Percentiles rank a stretch among this genome's conserved stretches.
Evolutionary conservation across 371 early-diverging fungal genomes (phyloP).

Genomic region (Syncephalastrum racemosum): DNA sequence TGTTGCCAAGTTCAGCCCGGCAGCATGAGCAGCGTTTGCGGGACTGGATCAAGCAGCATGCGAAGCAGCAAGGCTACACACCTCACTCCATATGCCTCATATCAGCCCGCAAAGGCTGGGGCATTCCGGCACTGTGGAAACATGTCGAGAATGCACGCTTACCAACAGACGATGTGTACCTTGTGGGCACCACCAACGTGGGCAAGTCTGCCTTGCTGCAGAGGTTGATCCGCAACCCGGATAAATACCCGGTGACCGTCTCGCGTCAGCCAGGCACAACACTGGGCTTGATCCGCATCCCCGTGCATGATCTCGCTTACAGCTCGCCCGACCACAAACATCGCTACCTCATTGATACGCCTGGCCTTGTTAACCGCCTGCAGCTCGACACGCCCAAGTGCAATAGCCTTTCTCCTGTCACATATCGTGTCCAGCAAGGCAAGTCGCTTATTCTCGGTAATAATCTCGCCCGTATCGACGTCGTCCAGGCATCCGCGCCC

Average conservation of each 20-base stretch:
- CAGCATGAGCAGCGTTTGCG: constrained; percentile 52
- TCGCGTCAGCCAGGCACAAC: constrained; percentile 72
- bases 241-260: constrained; percentile 54
- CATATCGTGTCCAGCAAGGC: constrained; percentile 26
- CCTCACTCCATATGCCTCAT: constrained; percentile 52
- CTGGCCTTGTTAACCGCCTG: constrained; percentile 64
- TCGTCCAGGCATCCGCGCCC: constrained; percentile 42
- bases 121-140: constrained; percentile 49
- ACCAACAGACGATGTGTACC: constrained; percentile 64
- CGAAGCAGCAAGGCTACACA: constrained; percentile 40
- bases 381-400: constrained; percentile 36
- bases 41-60: constrained; percentile 55
- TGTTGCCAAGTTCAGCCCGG: constrained; percentile 53
- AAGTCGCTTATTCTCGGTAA: constrained; percentile 49
- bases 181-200: constrained; percentile 72
- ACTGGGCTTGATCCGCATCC: constrained; percentile 63
- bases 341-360: constrained; percentile 65
- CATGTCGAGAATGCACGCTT: constrained; percentile 43
- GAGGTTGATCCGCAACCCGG: constrained; percentile 45
- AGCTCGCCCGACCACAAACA: constrained; percentile 19
- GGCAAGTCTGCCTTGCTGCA: constrained; percentile 76
- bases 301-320: constrained; percentile 53
- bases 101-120: constrained; percentile 67
- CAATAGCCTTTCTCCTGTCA: constrained; percentile 43
- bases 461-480: constrained; percentile 59